Conservation (phyloP, 257 asterid species). For the Petunia axillaris region DNA sequence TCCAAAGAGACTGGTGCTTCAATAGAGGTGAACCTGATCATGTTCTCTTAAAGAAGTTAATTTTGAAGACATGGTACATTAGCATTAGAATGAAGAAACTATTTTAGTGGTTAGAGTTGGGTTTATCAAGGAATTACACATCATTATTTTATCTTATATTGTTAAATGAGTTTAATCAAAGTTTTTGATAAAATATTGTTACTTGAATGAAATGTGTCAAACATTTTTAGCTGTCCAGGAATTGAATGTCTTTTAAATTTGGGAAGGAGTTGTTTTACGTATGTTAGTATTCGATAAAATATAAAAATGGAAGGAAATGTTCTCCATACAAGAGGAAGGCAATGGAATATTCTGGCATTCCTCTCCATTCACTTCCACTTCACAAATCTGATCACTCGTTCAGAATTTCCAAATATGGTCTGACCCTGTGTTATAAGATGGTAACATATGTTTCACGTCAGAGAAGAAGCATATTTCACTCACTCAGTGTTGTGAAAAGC, state of each 20-base stretch:
- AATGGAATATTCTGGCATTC: background rate
- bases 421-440: slow-evolving; percentile 9
- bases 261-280: slow-evolving; percentile 11
- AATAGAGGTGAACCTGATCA: slow-evolving; percentile 59
- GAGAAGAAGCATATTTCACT: slow-evolving; percentile 1
- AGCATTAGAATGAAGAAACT: background rate
- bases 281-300: background rate
- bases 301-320: slow-evolving; percentile 4
- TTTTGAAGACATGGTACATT: background rate
- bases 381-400: slow-evolving; percentile 7
- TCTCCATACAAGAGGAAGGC: background rate
- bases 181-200: background rate
- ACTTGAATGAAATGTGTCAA: slow-evolving; percentile 9
- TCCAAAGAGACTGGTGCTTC: slow-evolving; percentile 50
- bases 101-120: slow-evolving; percentile 2
- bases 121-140: background rate
- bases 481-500: too few species aligned
- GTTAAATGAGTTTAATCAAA: background rate
- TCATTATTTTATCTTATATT: slow-evolving; percentile 10
- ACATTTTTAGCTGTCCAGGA: background rate
- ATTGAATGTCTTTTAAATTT: background rate
- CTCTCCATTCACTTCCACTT: slow-evolving; percentile 1
- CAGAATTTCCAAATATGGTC: slow-evolving; percentile 7
- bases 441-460: slow-evolving; percentile 16
- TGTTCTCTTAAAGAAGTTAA: background rate